phyloP scores from a whole-genome alignment of 2,329 filamentous ascomycete genomes.

The Talaromyces sp. region DNA sequence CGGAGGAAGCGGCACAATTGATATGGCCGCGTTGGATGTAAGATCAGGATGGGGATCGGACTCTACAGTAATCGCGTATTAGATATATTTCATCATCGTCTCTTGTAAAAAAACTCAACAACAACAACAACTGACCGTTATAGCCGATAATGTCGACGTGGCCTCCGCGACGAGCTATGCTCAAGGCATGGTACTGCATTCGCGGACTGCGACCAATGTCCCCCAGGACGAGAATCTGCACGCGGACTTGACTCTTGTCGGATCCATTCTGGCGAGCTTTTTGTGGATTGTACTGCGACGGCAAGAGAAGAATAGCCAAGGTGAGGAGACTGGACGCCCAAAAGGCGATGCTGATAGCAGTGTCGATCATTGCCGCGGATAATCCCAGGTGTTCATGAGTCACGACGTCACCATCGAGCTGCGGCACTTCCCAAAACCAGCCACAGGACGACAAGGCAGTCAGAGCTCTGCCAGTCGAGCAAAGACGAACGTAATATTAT shows the following conservation, averaged over 20 bases:
- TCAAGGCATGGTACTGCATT: constrained; percentile 98
- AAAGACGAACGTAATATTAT: too few species aligned
- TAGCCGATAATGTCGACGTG: constrained; percentile 85
- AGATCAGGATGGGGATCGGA: constrained; percentile 78
- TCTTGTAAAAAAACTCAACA: not conserved
- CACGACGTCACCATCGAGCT: not conserved
- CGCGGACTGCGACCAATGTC: constrained; percentile 94
- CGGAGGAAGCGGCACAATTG: constrained; percentile 64
- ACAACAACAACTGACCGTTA: constrained; percentile 53
- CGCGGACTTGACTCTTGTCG: constrained; percentile 39
- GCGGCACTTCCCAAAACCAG: not conserved
- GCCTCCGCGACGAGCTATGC: constrained; percentile 76
- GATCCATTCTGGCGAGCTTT: constrained; percentile 12
- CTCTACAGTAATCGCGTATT: constrained; percentile 47
- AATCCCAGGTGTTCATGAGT: not conserved
- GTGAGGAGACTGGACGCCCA: constrained; percentile 48
- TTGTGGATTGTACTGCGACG: constrained; percentile 46
- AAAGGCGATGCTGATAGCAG: constrained; percentile 31
- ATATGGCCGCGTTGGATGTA: constrained; percentile 62
- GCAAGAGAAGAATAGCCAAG: constrained; percentile 49
- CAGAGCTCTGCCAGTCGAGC: not conserved
- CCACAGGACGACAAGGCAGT: not conserved
- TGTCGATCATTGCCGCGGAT: constrained; percentile 27
- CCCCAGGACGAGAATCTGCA: constrained; percentile 86
- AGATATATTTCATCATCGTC: not conserved